Base-by-base conservation (phyloP, 108 stramenopile species). In the Stephanodiscus minutulus region DNA sequence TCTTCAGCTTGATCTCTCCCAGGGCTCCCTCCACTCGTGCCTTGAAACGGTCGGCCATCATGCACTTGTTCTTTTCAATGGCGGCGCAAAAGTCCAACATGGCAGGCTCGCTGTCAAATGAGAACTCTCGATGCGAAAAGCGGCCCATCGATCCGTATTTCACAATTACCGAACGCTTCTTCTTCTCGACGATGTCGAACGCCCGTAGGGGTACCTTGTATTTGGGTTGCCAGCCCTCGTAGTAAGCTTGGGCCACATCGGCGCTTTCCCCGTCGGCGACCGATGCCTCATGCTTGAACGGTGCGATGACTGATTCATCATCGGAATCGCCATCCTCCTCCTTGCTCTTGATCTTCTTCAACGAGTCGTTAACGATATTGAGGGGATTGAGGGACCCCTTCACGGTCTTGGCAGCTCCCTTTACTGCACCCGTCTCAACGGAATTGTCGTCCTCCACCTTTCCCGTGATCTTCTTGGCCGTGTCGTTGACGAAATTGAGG, bases 81-180 rank as follows among this genome's bases (percentile, higher is more conserved):
- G 48, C 39, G 12, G 63, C 29, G 36, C 63, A 58, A 67, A 90
- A 93, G 13, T 68, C 74, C 5, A 59, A 57, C 2, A 87, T 84
- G 21, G 74, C 84, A 3, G 68, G 50, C 11, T 74, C 66, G n/a
- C 79, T 78, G 49, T 86, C 86, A 76, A 92, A 92, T 15, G 89
- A 71, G 20, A 87, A 62, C 49, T 89, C 83, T 12, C 87, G 74
- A 24, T 73, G 64, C 39, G 82, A 79, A 43, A 74, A 74, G 7
- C 76, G 44, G 3, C 73, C 54, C 25, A 68, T 66, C 10, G 73
- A 65, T 28, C 68, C 54, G 31, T 81, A 74, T 31, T 67, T 29
- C 5, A 87, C 44, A 48, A 53, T 54, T 4, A 86, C 76, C 0
- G 27, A 49, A 21, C 82, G 70, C 28, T 76, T 73, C 9, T 72